Evolutionary conservation across 495 filamentous ascomycete species (phyloP).

Genomic region (Geoglossum glabrum): DNA sequence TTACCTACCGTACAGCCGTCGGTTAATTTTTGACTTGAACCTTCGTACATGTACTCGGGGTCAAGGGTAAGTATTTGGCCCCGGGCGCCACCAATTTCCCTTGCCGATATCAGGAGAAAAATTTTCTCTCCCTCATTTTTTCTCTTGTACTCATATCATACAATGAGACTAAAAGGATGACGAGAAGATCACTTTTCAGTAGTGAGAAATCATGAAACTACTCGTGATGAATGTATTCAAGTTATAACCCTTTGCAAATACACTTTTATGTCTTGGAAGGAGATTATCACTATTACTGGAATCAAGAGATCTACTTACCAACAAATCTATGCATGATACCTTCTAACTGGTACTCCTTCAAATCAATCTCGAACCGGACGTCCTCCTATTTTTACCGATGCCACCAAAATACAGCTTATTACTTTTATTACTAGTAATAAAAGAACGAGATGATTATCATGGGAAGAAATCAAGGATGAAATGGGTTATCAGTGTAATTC

Average conservation of each 20-base stretch:
- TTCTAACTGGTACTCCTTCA: neutral
- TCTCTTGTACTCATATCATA: neutral
- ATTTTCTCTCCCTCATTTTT: neutral
- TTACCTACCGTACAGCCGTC: too few species aligned
- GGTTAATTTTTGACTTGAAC: too few species aligned
- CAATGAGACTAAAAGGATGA: neutral
- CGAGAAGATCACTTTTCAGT: neutral
- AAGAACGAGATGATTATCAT: neutral
- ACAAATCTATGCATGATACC: neutral
- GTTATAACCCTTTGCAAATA: neutral
- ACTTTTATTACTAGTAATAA: neutral
- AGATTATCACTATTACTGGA: neutral
- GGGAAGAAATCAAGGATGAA: neutral
- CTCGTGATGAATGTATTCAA: neutral
- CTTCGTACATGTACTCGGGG: neutral
- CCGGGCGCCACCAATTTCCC: neutral
- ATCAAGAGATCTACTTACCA: neutral
- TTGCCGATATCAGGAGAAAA: neutral
- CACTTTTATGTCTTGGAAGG: neutral
- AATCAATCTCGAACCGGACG: neutral
- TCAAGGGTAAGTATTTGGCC: neutral
- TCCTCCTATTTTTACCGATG: neutral
- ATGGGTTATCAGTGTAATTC: neutral
- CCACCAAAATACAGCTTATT: neutral
- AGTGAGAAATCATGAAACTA: neutral